A percentile compares a stretch with the other conserved stretches of the same genome.
phyloP scores from a whole-genome alignment of 805 yeast genomes.

The Lachancea cidri region DNA sequence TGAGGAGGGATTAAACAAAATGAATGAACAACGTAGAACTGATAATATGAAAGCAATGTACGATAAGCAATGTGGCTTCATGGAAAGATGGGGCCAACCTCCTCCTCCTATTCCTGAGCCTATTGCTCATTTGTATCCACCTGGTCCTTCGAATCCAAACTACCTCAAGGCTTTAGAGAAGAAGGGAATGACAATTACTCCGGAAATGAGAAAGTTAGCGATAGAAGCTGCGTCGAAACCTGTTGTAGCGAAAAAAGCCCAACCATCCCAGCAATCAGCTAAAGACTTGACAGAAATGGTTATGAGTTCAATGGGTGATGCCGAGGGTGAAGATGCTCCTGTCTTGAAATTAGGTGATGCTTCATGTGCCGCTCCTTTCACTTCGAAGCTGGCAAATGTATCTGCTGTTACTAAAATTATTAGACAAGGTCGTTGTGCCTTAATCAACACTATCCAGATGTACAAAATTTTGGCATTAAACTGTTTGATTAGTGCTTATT shows the following conservation, averaged over 20 bases:
- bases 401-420: conserved; percentile 88
- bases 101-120: conserved; percentile 74
- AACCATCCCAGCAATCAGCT: conserved; percentile 26
- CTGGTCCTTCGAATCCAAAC: conserved; percentile 87
- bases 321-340: conserved; percentile 76
- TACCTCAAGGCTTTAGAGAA: conserved; percentile 81
- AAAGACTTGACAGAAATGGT: conserved; percentile 46
- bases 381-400: conserved; percentile 89
- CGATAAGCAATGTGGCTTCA: conserved; percentile 74
- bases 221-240: conserved; percentile 43
- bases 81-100: conserved; percentile 78
- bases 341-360: conserved; percentile 95
- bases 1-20: conserved; percentile 84
- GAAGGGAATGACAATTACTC: conserved; percentile 75
- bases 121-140: conserved; percentile 96
- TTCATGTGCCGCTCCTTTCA: conserved; percentile 98
- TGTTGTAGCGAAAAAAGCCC: conserved; percentile 24
- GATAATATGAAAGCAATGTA: conserved; percentile 64
- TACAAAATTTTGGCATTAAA: conserved; percentile 95
- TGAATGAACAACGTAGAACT: conserved; percentile 71
- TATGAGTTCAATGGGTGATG: conserved; percentile 25
- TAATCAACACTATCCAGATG: conserved; percentile 97
- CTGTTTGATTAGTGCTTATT: conserved; percentile 94
- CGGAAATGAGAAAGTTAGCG: conserved; percentile 60
- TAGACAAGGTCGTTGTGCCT: conserved; percentile 97